Conservation (phyloP, 2,329 filamentous ascomycete species). For the Aureobasidium namibiae region DNA sequence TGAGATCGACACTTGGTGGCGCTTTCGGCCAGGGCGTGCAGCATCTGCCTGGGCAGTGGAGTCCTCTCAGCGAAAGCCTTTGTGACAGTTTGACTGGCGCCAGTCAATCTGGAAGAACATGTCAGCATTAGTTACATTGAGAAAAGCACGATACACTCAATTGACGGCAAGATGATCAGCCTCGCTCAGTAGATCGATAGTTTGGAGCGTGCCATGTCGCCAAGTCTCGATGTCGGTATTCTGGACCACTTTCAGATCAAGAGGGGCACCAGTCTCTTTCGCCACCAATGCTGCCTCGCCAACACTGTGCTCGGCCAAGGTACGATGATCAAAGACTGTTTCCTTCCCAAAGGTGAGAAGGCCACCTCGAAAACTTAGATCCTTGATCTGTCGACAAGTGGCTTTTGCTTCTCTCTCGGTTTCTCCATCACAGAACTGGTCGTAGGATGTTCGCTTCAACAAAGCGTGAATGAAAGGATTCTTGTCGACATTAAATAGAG, state of each 20-base stretch:
- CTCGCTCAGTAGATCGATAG: slow-evolving; percentile 43
- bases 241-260: slow-evolving; percentile 7
- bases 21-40: slow-evolving; percentile 28
- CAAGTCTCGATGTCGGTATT: slow-evolving; percentile 35
- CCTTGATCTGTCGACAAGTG: not conserved
- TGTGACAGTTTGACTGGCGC: slow-evolving; percentile 38
- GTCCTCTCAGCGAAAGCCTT: slow-evolving; percentile 28
- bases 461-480: slow-evolving; percentile 39
- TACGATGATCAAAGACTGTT: slow-evolving; percentile 14
- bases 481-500: slow-evolving; percentile 39
- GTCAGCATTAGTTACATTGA: not conserved
- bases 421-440: slow-evolving; percentile 50
- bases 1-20: slow-evolving; percentile 35
- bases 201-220: slow-evolving; percentile 45
- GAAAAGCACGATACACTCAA: slow-evolving; percentile 27
- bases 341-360: slow-evolving; percentile 48
- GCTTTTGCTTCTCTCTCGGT: slow-evolving; percentile 42
- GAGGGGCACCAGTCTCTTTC: not conserved
- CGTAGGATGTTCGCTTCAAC: slow-evolving; percentile 42
- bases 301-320: slow-evolving; percentile 21
- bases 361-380: slow-evolving; percentile 42
- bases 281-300: not conserved
- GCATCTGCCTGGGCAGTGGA: slow-evolving; percentile 20
- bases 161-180: slow-evolving; percentile 47
- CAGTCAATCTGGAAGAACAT: slow-evolving; percentile 32